A percentile compares a stretch with the other conserved stretches of the same genome.
Conservation (phyloP, 768 basidiomycete species). For the Mycena galopus region DNA sequence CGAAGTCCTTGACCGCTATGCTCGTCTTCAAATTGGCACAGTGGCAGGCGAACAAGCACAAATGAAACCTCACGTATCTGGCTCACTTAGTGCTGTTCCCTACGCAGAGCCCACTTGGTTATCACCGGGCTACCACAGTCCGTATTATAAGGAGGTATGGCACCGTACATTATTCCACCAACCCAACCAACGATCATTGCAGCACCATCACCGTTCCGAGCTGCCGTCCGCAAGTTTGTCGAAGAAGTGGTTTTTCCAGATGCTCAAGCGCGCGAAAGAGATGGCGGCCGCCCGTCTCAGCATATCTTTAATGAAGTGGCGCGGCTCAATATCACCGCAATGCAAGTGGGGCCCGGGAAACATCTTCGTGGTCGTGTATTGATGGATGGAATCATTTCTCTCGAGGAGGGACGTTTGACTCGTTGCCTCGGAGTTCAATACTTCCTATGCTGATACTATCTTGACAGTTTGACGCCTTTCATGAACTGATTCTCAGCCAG, state of each 20-base stretch:
- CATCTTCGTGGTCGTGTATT: constrained; percentile 86
- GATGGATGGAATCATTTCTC: constrained; percentile 83
- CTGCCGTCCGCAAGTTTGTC: constrained; percentile 75
- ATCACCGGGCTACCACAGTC: constrained; percentile 29
- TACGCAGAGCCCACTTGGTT: constrained; percentile 86
- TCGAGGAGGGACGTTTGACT: constrained; percentile 70
- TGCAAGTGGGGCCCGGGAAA: constrained; percentile 94
- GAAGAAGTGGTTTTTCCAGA: constrained; percentile 78
- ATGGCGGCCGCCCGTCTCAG: constrained; percentile 75
- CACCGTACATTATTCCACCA: neutral
- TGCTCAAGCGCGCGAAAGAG: constrained; percentile 68
- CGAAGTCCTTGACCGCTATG: constrained; percentile 62
- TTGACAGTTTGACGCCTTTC: constrained; percentile 88
- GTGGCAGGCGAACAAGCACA: constrained; percentile 67
- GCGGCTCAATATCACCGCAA: constrained; percentile 83
- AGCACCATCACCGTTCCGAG: constrained; percentile 77
- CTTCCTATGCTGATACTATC: constrained; percentile 12
- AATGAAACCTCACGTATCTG: constrained; percentile 59
- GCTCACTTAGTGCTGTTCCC: constrained; percentile 77
- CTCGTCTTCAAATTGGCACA: constrained; percentile 72
- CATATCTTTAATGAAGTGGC: constrained; percentile 74
- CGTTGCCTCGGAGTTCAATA: neutral
- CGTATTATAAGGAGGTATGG: constrained; percentile 10
- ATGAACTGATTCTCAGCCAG: constrained; percentile 86
- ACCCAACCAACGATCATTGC: neutral